A percentile compares a stretch with the other conserved stretches of the same genome.
phyloP scores from a whole-genome alignment of 2,329 filamentous ascomycete genomes.

The Aspergillus neoniger region DNA sequence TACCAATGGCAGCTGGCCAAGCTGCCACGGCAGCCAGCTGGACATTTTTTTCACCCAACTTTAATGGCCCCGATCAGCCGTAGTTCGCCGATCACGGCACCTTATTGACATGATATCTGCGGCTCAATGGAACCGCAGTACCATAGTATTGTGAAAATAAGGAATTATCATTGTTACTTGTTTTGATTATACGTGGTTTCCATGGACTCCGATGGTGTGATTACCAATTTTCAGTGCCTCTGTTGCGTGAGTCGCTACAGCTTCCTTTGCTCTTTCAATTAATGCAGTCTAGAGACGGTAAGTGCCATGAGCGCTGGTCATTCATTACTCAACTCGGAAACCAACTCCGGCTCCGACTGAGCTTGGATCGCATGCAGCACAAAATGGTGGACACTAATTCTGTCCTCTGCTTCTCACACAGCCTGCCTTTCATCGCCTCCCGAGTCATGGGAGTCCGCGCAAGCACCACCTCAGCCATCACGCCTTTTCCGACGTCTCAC shows the following conservation, averaged over 20 bases:
- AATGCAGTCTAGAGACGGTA: too few species aligned
- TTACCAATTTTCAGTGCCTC: too few species aligned
- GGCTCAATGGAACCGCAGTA: neutral
- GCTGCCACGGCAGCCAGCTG: neutral
- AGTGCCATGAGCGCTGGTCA: neutral
- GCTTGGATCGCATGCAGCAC: neutral
- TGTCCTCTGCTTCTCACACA: neutral
- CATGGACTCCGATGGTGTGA: too few species aligned
- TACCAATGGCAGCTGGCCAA: conserved; percentile 1
- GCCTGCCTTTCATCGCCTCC: neutral
- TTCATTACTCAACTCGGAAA: conserved; percentile 1
- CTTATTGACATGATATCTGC: conserved; percentile 11
- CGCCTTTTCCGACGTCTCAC: neutral
- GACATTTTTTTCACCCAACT: neutral
- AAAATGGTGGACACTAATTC: neutral
- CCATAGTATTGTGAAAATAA: too few species aligned
- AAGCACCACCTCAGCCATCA: neutral
- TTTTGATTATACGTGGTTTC: too few species aligned
- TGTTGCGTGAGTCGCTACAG: too few species aligned
- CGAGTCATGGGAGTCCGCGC: neutral
- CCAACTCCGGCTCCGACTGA: neutral
- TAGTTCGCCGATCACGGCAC: conserved; percentile 11
- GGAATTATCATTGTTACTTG: too few species aligned
- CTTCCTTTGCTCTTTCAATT: too few species aligned
- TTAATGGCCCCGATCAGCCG: conserved; percentile 2